Evolutionary conservation across 257 asterid genomes (phyloP).

Genomic region (Nicotiana obtusifolia): DNA sequence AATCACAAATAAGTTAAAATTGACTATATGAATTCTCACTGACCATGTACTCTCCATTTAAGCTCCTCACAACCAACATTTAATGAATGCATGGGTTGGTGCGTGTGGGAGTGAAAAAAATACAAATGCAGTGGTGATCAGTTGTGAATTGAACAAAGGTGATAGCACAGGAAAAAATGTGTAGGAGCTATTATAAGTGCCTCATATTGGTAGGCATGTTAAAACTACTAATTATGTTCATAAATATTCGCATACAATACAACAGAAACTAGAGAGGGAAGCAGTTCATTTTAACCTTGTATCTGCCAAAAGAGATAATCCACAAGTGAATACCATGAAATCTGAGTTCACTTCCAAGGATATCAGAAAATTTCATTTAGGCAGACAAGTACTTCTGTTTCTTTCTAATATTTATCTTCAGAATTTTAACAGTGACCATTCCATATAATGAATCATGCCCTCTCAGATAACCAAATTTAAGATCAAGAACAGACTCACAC

Average conservation of each 20-base stretch:
- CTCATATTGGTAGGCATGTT: background rate
- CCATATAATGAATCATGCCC: background rate
- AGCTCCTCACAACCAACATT: background rate
- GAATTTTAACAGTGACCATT: background rate
- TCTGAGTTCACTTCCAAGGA: background rate
- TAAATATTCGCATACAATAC: background rate
- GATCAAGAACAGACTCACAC: conserved; percentile 26
- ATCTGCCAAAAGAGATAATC: conserved; percentile 2
- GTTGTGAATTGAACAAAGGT: background rate
- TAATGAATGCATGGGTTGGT: background rate
- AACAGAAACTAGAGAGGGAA: background rate
- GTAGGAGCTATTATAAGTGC: background rate
- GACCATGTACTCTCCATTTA: too few relatives aligned
- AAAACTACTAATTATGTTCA: background rate
- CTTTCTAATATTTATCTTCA: background rate
- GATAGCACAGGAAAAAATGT: conserved; percentile 1
- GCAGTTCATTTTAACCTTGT: background rate
- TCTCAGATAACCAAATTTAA: background rate
- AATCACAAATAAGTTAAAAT: too few relatives aligned
- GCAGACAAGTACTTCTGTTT: background rate
- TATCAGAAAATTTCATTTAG: background rate
- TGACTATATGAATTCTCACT: too few relatives aligned
- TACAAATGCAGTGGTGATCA: background rate
- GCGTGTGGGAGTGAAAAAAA: background rate
- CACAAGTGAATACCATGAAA: background rate